Evolutionary conservation across 2,329 filamentous ascomycete genomes (phyloP).

Genomic region (Keithomyces neogunnii): DNA sequence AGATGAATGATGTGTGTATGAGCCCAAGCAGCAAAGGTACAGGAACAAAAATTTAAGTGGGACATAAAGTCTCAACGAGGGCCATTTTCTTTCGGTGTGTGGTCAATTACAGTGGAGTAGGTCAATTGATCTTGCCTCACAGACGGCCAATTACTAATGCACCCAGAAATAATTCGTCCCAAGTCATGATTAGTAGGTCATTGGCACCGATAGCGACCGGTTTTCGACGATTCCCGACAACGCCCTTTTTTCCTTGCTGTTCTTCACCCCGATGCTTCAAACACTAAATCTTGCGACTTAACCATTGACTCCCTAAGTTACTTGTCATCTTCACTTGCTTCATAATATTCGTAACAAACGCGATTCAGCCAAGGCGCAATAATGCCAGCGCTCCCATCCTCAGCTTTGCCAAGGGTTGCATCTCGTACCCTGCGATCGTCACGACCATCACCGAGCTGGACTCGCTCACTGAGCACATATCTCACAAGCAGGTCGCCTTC

Average conservation of each 20-base stretch:
- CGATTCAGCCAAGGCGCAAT: not conserved
- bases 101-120: not conserved
- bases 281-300: no score
- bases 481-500: not conserved
- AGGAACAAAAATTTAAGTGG: not conserved
- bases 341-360: not conserved
- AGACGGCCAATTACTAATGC: constrained; percentile 6
- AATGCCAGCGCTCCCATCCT: constrained; percentile 14
- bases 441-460: constrained; percentile 16
- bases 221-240: constrained; percentile 2
- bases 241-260: not conserved
- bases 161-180: not conserved
- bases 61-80: no score
- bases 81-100: no score
- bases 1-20: not conserved
- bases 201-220: not conserved
- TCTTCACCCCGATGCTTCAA: no score
- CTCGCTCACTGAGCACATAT: constrained; percentile 20
- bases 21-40: not conserved
- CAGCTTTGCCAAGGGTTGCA: constrained; percentile 14
- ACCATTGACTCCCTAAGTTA: no score
- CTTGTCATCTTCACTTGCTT: no score
- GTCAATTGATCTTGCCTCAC: not conserved
- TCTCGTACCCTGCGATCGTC: constrained; percentile 17
- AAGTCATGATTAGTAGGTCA: not conserved